Evolutionary conservation across 1,139 yeast genomes (phyloP), one percentile per base, ranked within the genome.

Genomic region (Sugiyamaella pinicola): DNA sequence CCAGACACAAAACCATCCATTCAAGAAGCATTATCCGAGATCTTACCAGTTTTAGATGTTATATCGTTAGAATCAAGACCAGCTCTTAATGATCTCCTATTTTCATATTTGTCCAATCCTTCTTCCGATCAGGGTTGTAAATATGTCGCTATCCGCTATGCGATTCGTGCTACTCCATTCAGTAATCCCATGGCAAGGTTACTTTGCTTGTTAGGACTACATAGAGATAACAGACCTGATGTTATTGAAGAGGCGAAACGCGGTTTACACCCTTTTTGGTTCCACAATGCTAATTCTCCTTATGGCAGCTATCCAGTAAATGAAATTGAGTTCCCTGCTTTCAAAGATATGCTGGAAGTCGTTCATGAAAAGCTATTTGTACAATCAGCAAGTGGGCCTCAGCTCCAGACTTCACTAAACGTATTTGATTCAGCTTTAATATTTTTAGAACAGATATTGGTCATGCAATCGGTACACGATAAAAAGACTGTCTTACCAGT

Each of bases 241-340:
- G 81, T 85, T 0, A 73, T 84, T 12, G 96, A 90, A 63, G 97
- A 90, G 67, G 85, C 96, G 0, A 69, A 69, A n/a, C 81, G 81
- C 56, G 98, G 98, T 0, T 73, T 93, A 26, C 84, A 88, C 64
- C 97, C 97, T 0, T 81, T 87, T 63, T 80, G 85, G 82, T 83
- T 80, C 64, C 74, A 72, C 49, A 68, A 63, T 9, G 61, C 58
- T 29, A 67, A 63, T 44, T 55, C 64, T 3, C 55, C 46, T n/a
- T 47, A 39, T 13, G 54, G 52, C 21, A 48, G 45, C 42, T 54
- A 52, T 3, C 29, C 48, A 2, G 39, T 44, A 3, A 47, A 21
- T 10, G 39, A 51, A 1, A 43, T 63, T 9, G 53, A 55, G 34
- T 72, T 74, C 41, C 74, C 75, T n/a, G 48, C 52, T 2, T 66